phyloP scores from a whole-genome alignment of 1,284 basidiomycete species.

The Rhizoctonia solani region DNA sequence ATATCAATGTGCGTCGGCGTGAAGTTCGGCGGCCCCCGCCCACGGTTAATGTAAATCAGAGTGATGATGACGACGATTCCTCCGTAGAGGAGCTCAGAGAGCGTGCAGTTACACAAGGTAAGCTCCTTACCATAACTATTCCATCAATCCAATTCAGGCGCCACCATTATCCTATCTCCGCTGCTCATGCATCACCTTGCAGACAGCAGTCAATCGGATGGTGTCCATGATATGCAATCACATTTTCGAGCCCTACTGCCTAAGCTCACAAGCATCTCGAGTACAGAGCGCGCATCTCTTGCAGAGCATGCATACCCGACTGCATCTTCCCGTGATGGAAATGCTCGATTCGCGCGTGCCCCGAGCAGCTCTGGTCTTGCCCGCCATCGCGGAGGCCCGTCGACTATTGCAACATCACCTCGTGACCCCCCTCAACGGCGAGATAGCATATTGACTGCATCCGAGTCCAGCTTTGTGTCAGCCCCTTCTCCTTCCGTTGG shows the following conservation, averaged over 20 bases:
- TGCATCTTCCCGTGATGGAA: conserved; percentile 1
- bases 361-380: conserved; percentile 14
- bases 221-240: conserved; percentile 26
- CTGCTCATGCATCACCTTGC: conserved; percentile 29
- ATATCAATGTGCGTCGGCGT: conserved; percentile 32
- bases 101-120: background rate
- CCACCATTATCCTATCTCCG: background rate
- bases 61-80: conserved; percentile 10
- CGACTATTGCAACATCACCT: conserved; percentile 1
- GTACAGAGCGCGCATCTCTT: conserved; percentile 17
- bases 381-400: conserved; percentile 8
- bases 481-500: conserved; percentile 1
- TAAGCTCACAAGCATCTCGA: conserved; percentile 33
- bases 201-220: conserved; percentile 23
- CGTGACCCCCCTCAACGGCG: conserved; percentile 15
- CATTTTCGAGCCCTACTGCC: conserved; percentile 27
- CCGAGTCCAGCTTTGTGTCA: conserved; percentile 21
- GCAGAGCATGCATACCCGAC: background rate
- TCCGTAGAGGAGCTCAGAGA: background rate
- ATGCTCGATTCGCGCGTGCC: conserved; percentile 27
- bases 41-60: conserved; percentile 18
- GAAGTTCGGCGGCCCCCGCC: conserved; percentile 3
- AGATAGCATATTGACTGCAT: conserved; percentile 17
- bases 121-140: background rate
- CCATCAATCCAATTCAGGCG: background rate